A percentile compares a stretch with the other conserved stretches of the same genome.
Evolutionary conservation across 2,329 filamentous ascomycete genomes (phyloP).

Genomic region (Monilinia vaccinii-corymbosi): DNA sequence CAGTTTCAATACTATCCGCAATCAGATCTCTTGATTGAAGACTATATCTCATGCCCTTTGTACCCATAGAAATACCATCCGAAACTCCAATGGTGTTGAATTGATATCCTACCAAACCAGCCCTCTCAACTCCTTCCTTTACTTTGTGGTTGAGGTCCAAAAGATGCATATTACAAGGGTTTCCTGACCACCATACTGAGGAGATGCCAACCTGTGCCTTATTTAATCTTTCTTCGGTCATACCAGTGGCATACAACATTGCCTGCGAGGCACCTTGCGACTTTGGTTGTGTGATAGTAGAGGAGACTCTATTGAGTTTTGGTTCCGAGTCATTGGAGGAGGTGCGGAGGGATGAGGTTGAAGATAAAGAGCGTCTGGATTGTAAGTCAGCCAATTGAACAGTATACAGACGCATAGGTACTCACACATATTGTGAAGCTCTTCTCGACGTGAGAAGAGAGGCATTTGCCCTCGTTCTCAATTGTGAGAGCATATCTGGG

Average conservation of each 20-base stretch:
- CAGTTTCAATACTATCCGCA: constrained; percentile 95
- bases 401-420: neutral
- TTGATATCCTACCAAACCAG: constrained; percentile 83
- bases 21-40: constrained; percentile 94
- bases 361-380: constrained; percentile 27
- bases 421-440: constrained; percentile 27
- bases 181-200: constrained; percentile 95
- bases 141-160: constrained; percentile 55
- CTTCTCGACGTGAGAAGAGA: constrained; percentile 23
- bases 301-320: constrained; percentile 74
- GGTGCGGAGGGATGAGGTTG: constrained; percentile 21
- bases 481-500: constrained; percentile 23
- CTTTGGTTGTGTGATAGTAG: constrained; percentile 87
- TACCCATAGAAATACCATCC: constrained; percentile 97
- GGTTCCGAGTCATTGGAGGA: constrained; percentile 26
- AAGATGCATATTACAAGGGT: constrained; percentile 99
- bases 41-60: constrained; percentile 91
- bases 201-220: constrained; percentile 98
- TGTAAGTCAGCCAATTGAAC: constrained; percentile 9
- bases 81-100: constrained; percentile 99
- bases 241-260: constrained; percentile 94
- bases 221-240: constrained; percentile 78
- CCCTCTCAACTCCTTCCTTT: constrained; percentile 60
- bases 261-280: constrained; percentile 97
- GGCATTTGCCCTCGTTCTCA: constrained; percentile 25